Evolutionary conservation across 2,329 filamentous ascomycete species (phyloP), one percentile per base, ranked within the genome.

Genomic region (Gnomoniopsis sp.): DNA sequence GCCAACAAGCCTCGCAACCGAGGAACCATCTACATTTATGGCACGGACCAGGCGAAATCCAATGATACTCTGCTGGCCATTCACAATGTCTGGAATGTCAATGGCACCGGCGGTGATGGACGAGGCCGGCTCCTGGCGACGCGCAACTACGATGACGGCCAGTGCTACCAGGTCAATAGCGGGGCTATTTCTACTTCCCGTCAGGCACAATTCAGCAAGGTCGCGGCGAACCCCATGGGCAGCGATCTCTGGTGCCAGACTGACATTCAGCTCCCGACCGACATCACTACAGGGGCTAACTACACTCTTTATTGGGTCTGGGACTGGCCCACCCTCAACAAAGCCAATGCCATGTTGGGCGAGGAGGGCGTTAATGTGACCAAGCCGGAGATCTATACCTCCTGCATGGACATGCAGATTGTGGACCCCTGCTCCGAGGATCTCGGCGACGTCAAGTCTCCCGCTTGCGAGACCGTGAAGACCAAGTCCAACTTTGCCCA

Each of bases 281-380:
- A 89, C 65, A 77, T 85, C 49, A 72, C 81, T n/a, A 72, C 78
- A 11, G 85, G 86, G 48, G 82, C 86, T 33, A 80, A 81, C 30
- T 90, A 93, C 71, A 93, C 91, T 3, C 75, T 96, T 53, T 96
- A 96, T 79, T 98, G 93, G 93, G 88, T 97, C 49, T 98, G 95
- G 95, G 89, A 96, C 72, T 99, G 92, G 91, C 88, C 88, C 2
- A 87, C 84, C 15, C 77, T 85, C 36, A 71, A 72, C 65, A 58
- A 71, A 52, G 68, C 73, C 48, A 65, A 67, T 19, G 64, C 67
- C 53, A 61, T 65, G 33, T 65, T 64, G 44, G 60, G 64, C 38
- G 69, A 72, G 17, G 69, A 67, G 21, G 76, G 74, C 49, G 69
- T 69, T 49, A 64, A 65, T 3, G 63, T 75, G 57, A 65, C 65